These are phyloP conservation scores for Ogataea pini DNA, from an alignment of 805 yeast genomes.

Conservation along the genomic window DNA sequence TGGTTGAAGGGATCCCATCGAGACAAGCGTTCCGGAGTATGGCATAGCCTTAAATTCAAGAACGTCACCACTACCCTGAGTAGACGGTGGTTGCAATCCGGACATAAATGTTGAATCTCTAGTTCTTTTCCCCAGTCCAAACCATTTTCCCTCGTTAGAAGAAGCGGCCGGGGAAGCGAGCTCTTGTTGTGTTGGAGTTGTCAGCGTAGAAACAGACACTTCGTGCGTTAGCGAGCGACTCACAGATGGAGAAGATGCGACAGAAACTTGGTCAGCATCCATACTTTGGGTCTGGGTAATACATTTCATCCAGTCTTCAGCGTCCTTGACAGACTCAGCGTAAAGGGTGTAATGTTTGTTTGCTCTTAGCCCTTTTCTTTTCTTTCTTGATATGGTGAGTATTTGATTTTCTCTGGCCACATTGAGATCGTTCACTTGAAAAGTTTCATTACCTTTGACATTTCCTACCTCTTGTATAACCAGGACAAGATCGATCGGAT, in stretches of 20 bases:
- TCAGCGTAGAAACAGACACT: constrained; percentile 8
- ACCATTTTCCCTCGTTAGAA: constrained; percentile 24
- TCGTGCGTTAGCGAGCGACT: constrained; percentile 11
- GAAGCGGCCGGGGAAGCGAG: constrained; percentile 17
- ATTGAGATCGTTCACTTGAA: constrained; percentile 25
- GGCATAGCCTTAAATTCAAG: constrained; percentile 37
- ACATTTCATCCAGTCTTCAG: constrained; percentile 29
- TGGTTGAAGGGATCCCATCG: constrained; percentile 14
- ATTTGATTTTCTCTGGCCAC: constrained; percentile 29
- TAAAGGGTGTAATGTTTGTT: constrained; percentile 51
- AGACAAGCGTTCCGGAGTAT: constrained; percentile 28
- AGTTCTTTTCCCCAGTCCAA: constrained; percentile 17
- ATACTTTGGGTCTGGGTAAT: constrained; percentile 17
- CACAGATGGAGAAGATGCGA: constrained; percentile 19
- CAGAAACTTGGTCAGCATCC: constrained; percentile 18
- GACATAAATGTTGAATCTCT: constrained; percentile 16
- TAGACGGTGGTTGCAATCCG: constrained; percentile 14
- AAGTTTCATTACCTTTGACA: constrained; percentile 25
- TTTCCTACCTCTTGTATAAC: constrained; percentile 22
- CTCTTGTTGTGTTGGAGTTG: constrained; percentile 17
- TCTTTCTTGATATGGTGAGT: constrained; percentile 29
- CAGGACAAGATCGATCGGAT: constrained; percentile 27
- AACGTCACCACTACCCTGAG: constrained; percentile 21
- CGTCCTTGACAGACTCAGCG: constrained; percentile 74
- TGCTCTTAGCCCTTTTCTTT: constrained; percentile 36